Evolutionary conservation across 768 basidiomycete species (phyloP).

Genomic region (Tremella yokohamensis): DNA sequence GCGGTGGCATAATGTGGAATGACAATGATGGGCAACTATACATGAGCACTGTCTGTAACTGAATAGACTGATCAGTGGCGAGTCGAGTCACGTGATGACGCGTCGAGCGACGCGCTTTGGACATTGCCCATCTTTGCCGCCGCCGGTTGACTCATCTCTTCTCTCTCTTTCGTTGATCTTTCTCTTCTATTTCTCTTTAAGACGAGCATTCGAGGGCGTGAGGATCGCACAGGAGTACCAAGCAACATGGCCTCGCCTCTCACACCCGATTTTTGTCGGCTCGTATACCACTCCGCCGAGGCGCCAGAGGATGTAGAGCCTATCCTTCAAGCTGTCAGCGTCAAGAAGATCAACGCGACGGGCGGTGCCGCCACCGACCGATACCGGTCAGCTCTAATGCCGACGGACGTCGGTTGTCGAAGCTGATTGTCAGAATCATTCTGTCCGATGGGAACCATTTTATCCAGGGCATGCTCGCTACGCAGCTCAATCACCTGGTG

Average conservation of each 20-base stretch:
- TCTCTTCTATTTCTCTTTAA: constrained; percentile 6
- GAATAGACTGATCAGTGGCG: background rate
- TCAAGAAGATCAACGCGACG: constrained; percentile 66
- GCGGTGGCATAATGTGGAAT: background rate
- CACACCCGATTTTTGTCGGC: constrained; percentile 38
- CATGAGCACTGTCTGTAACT: too few relatives aligned
- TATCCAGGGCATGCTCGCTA: constrained; percentile 91
- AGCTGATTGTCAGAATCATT: constrained; percentile 59
- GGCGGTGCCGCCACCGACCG: constrained; percentile 50
- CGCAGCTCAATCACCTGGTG: constrained; percentile 75
- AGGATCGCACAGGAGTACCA: background rate
- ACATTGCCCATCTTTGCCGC: constrained; percentile 11
- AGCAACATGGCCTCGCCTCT: constrained; percentile 39
- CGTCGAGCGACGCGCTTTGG: background rate
- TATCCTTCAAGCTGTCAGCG: constrained; percentile 73
- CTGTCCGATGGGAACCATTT: constrained; percentile 84
- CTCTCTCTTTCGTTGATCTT: constrained; percentile 10
- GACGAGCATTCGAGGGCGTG: background rate
- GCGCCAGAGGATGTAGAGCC: constrained; percentile 49
- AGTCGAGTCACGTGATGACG: constrained; percentile 3
- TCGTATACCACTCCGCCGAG: constrained; percentile 29
- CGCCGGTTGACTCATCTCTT: constrained; percentile 10
- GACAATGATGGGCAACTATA: constrained; percentile 2
- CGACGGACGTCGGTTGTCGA: too few relatives aligned
- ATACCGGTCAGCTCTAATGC: constrained; percentile 46